phyloP scores from a whole-genome alignment of 2,329 filamentous ascomycete species.

The Ophiostoma himal-ulmi region DNA sequence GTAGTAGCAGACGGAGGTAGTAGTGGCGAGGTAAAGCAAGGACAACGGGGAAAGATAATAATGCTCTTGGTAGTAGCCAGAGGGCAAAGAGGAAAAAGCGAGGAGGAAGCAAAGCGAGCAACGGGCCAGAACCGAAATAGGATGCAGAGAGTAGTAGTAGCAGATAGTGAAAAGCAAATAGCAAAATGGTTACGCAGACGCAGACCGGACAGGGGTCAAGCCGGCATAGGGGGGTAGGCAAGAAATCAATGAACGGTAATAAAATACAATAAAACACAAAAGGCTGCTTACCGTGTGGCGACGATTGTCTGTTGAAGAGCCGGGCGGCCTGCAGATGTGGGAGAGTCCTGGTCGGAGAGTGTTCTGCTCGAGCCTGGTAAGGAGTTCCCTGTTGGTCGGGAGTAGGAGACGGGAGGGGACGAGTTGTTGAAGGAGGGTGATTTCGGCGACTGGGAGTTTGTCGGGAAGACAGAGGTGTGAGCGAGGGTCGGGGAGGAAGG shows the following conservation, averaged over 20 bases:
- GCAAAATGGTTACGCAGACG: neutral
- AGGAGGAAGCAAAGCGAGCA: conserved; percentile 11
- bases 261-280: neutral
- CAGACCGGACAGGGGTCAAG: conserved; percentile 19
- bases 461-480: conserved; percentile 17
- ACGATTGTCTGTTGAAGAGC: conserved; percentile 21
- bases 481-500: conserved; percentile 26
- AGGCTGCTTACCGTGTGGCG: conserved; percentile 28
- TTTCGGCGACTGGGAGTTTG: conserved; percentile 11
- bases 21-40: neutral
- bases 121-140: conserved; percentile 14
- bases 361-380: conserved; percentile 9
- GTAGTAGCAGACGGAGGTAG: conserved; percentile 6
- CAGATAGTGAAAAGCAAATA: neutral
- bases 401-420: conserved; percentile 16
- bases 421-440: conserved; percentile 15
- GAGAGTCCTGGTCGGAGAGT: conserved; percentile 1
- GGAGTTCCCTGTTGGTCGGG: conserved; percentile 13
- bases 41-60: conserved; percentile 1
- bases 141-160: neutral
- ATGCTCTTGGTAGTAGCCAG: neutral
- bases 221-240: conserved; percentile 3
- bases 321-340: conserved; percentile 23
- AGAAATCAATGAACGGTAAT: neutral
- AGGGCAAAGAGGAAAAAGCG: conserved; percentile 6